Percentiles rank a stretch among this genome's conserved stretches.
These are phyloP conservation scores for Afroboletus lepidellus DNA, from an alignment of 1,284 basidiomycete genomes.

Conservation along the genomic window DNA sequence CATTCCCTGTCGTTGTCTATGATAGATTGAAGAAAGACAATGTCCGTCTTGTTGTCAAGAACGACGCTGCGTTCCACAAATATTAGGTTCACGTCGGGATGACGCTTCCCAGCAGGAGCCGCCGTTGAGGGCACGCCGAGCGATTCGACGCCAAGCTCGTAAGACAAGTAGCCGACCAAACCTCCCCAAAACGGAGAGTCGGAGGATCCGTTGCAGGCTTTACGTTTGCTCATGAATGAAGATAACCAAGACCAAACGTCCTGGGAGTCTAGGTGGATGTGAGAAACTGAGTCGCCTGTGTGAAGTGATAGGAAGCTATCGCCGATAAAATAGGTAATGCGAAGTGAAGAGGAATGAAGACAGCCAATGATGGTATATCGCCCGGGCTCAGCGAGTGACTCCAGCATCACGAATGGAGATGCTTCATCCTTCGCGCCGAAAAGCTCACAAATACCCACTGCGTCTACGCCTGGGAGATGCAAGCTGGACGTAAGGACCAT, in stretches of 20 bases:
- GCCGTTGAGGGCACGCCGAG: slow-evolving; percentile 42
- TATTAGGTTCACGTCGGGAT: slow-evolving; percentile 70
- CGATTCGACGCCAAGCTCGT: slow-evolving; percentile 67
- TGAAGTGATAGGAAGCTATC: slow-evolving; percentile 47
- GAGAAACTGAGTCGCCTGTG: slow-evolving; percentile 29
- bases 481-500: slow-evolving; percentile 43
- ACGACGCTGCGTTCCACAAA: slow-evolving; percentile 77
- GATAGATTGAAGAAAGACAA: slow-evolving; percentile 63
- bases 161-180: slow-evolving; percentile 68
- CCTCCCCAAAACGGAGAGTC: slow-evolving; percentile 79
- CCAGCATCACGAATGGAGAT: slow-evolving; percentile 68
- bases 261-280: slow-evolving; percentile 39
- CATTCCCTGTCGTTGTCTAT: slow-evolving; percentile 56
- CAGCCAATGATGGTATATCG: slow-evolving; percentile 69
- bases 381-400: slow-evolving; percentile 74
- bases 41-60: slow-evolving; percentile 50
- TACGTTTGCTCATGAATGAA: slow-evolving; percentile 57
- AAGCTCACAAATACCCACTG: slow-evolving; percentile 54
- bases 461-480: slow-evolving; percentile 40
- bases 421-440: slow-evolving; percentile 56
- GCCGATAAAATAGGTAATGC: slow-evolving; percentile 56
- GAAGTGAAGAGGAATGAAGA: slow-evolving; percentile 48
- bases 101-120: slow-evolving; percentile 28
- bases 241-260: slow-evolving; percentile 74
- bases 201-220: slow-evolving; percentile 44